Percentiles rank a stretch among this genome's conserved stretches.
Conservation (phyloP, 805 yeast genomes). For the Ascoidea rubescens region DNA sequence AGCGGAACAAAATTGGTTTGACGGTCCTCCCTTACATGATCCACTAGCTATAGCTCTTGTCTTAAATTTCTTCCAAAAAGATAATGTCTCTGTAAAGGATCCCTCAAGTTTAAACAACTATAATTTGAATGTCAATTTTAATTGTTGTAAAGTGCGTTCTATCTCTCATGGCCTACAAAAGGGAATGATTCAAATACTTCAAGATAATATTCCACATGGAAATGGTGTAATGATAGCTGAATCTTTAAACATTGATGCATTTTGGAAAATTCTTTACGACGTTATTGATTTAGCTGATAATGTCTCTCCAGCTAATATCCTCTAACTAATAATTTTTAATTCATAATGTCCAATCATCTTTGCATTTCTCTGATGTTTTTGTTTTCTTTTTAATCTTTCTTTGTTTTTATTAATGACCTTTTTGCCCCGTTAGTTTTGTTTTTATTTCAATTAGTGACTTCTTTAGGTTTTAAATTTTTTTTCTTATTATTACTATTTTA, state of each 20-base stretch:
- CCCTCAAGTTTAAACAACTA: not conserved
- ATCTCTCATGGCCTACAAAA: not conserved
- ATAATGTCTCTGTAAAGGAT: not conserved
- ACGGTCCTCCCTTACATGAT: slow-evolving; percentile 74
- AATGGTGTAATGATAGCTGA: not conserved
- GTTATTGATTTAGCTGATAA: not conserved
- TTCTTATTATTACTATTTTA: too few species aligned
- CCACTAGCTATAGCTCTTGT: slow-evolving; percentile 57
- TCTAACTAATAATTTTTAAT: too few species aligned
- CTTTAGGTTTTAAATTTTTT: too few species aligned
- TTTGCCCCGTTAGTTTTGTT: too few species aligned
- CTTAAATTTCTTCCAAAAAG: slow-evolving; percentile 23
- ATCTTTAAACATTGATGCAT: not conserved
- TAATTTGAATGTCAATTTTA: too few species aligned
- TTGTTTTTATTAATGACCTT: too few species aligned
- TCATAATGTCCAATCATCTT: too few species aligned
- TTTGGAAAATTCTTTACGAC: not conserved
- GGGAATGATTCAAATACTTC: not conserved
- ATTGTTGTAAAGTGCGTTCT: not conserved
- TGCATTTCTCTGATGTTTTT: too few species aligned
- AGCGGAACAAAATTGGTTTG: slow-evolving; percentile 24
- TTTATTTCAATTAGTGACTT: too few species aligned
- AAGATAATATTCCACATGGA: not conserved
- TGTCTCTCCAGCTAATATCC: too few species aligned
- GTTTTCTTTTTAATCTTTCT: too few species aligned